phyloP scores from a whole-genome alignment of 2,329 filamentous ascomycete genomes.

The Nothomitra cinnamomea region DNA sequence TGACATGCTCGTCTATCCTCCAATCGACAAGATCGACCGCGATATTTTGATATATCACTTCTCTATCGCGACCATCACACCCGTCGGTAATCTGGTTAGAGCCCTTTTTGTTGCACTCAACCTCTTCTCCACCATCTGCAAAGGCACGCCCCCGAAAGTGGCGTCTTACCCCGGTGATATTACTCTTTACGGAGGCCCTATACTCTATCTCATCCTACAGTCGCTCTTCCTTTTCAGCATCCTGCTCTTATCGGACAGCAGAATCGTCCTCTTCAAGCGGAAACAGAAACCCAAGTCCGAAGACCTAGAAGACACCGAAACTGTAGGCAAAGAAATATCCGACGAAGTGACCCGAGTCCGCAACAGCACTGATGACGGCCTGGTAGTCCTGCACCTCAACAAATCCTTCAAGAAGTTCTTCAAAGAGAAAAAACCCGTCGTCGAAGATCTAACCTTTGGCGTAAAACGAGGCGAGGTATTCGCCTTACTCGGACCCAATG shows the following conservation, averaged over 20 bases:
- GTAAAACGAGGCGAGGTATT: conserved; percentile 71
- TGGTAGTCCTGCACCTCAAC: conserved; percentile 63
- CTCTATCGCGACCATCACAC: conserved; percentile 54
- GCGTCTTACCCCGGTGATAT: conserved; percentile 54
- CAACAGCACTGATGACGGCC: conserved; percentile 40
- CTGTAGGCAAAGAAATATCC: conserved; percentile 38
- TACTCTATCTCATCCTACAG: conserved; percentile 67
- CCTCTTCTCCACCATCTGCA: conserved; percentile 65
- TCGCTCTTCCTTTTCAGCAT: conserved; percentile 51
- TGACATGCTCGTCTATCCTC: conserved; percentile 56
- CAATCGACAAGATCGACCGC: conserved; percentile 49
- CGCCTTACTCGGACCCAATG: conserved; percentile 76
- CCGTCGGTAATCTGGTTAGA: conserved; percentile 58
- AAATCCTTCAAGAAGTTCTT: conserved; percentile 62
- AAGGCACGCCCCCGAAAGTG: conserved; percentile 33
- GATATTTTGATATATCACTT: conserved; percentile 57
- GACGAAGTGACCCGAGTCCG: conserved; percentile 48
- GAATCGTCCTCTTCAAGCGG: conserved; percentile 39
- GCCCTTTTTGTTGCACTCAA: conserved; percentile 59
- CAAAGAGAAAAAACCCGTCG: conserved; percentile 29
- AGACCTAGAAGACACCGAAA: conserved; percentile 26
- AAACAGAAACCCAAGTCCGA: conserved; percentile 25
- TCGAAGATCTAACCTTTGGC: conserved; percentile 78
- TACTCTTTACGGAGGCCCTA: conserved; percentile 63
- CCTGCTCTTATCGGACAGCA: conserved; percentile 67